Evolutionary conservation across 208 protist species (phyloP).

Genomic region (Acanthamoeba healyi): DNA sequence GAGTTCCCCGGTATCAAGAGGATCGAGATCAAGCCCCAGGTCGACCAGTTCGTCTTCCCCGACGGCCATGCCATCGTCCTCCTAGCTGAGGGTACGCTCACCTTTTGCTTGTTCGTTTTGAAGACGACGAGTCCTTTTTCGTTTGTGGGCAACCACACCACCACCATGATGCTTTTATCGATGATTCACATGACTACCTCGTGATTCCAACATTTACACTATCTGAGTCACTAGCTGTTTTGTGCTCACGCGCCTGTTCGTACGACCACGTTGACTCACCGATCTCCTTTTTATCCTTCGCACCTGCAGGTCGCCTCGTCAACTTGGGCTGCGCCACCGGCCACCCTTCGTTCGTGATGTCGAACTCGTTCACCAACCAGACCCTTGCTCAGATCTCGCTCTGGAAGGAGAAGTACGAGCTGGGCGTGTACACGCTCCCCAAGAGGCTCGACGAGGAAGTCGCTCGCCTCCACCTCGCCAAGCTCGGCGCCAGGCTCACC

Average conservation of each 20-base stretch:
- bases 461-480: conserved; percentile 97
- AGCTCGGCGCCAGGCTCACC: conserved; percentile 98
- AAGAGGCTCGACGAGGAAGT: conserved; percentile 99
- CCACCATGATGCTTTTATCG: conserved; percentile 25
- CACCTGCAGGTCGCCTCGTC: conserved; percentile 93
- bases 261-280: no score
- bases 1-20: conserved; percentile 93
- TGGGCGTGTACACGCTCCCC: conserved; percentile 98
- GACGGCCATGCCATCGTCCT: conserved; percentile 97
- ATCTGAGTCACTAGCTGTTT: background rate
- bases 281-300: conserved; percentile 15
- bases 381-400: conserved; percentile 99
- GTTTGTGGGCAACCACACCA: background rate
- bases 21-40: conserved; percentile 99
- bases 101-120: no score
- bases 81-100: conserved; percentile 92
- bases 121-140: background rate
- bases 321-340: conserved; percentile 99
- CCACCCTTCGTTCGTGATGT: conserved; percentile 99
- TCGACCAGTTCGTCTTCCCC: conserved; percentile 97
- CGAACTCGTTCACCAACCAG: conserved; percentile 99
- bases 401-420: conserved; percentile 96
- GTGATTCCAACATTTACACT: conserved; percentile 33
- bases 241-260: background rate
- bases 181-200: conserved; percentile 56